These are phyloP conservation scores for Lantana camara DNA, from an alignment of 257 asterid species.

Conservation along the genomic window DNA sequence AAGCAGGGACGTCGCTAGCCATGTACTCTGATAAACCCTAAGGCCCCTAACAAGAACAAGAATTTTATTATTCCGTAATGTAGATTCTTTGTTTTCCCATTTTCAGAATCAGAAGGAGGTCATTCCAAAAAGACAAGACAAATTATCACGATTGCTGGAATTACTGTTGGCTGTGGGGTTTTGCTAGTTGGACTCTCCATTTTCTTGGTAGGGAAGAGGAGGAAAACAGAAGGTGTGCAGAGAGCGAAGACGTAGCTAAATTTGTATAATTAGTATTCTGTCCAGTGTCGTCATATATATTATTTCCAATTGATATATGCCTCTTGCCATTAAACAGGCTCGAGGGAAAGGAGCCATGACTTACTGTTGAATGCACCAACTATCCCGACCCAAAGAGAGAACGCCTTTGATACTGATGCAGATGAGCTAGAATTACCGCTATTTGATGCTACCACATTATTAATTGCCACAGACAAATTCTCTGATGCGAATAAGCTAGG, in stretches of 20 bases:
- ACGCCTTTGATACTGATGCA: constrained; percentile 44
- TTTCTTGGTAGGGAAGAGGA: constrained; percentile 48
- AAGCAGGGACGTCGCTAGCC: too few relatives aligned
- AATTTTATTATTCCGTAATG: too few relatives aligned
- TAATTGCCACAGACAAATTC: constrained; percentile 61
- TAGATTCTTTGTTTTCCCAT: neutral
- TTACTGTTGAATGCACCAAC: constrained; percentile 46
- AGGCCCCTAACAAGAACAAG: too few relatives aligned
- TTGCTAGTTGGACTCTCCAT: constrained; percentile 33
- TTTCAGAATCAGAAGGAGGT: constrained; percentile 15
- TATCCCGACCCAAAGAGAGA: constrained; percentile 53
- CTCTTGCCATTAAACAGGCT: constrained; percentile 37
- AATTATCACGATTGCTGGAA: constrained; percentile 39
- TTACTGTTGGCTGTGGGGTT: constrained; percentile 42
- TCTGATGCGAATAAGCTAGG: constrained; percentile 68
- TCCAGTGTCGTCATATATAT: neutral
- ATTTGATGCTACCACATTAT: constrained; percentile 49
- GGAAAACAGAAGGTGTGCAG: constrained; percentile 25
- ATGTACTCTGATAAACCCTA: too few relatives aligned
- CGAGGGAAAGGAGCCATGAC: constrained; percentile 71
- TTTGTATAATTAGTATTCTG: neutral
- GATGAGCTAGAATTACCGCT: constrained; percentile 81
- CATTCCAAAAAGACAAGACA: constrained; percentile 34
- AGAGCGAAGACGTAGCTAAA: constrained; percentile 32
- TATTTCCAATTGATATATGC: neutral